phyloP scores from a whole-genome alignment of 1,284 basidiomycete species.

The Austropuccinia psidii region DNA sequence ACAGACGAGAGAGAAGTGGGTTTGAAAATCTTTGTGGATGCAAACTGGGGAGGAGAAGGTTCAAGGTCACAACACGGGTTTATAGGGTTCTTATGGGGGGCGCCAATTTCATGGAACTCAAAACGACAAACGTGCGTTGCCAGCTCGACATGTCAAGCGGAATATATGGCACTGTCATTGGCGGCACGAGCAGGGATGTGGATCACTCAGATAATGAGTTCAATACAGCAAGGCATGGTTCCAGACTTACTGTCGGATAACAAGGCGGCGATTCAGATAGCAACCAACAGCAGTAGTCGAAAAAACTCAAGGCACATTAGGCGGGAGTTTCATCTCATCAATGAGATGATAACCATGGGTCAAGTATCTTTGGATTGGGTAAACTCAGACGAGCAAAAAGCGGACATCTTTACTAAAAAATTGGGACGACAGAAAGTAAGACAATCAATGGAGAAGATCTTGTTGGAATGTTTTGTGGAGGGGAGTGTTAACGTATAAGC shows the following conservation, averaged over 20 bases:
- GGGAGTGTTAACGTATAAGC: no score
- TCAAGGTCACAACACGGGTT: background rate
- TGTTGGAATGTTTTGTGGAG: no score
- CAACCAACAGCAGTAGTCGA: no score
- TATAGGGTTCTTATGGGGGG: background rate
- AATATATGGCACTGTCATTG: constrained; percentile 13
- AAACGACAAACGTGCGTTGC: constrained; percentile 4
- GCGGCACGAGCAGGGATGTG: background rate
- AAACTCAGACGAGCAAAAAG: background rate
- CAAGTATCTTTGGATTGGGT: background rate
- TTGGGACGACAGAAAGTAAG: background rate
- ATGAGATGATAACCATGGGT: background rate
- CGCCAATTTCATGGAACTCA: constrained; percentile 1
- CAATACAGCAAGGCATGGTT: background rate
- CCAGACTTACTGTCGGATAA: background rate
- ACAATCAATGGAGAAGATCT: no score
- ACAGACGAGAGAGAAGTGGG: background rate
- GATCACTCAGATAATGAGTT: background rate
- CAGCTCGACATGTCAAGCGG: constrained; percentile 6
- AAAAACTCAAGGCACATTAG: background rate
- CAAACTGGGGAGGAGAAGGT: constrained; percentile 24
- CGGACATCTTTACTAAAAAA: constrained; percentile 26
- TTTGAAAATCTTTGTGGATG: constrained; percentile 5
- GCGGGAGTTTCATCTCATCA: constrained; percentile 9
- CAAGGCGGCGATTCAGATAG: no score